Percentiles rank a stretch among this genome's conserved stretches.
Conservation (phyloP, 495 filamentous ascomycete genomes). For the Podospora pseudocomata region DNA sequence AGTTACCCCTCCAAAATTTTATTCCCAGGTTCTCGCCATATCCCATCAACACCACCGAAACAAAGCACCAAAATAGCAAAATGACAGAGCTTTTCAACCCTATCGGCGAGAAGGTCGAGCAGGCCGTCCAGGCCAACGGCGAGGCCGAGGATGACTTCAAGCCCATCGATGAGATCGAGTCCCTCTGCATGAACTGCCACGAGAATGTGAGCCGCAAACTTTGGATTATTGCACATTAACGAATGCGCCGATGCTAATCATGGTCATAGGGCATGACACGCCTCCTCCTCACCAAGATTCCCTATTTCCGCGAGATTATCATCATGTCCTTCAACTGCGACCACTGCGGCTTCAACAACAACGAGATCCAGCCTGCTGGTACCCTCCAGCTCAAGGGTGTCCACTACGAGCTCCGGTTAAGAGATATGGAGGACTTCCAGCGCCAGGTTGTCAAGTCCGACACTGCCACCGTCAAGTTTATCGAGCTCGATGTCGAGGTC, state of each 20-base stretch:
- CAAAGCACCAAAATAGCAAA: slow-evolving; percentile 17
- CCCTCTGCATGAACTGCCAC: slow-evolving; percentile 53
- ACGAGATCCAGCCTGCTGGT: slow-evolving; percentile 85
- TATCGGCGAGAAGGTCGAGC: slow-evolving; percentile 52
- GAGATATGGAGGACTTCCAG: slow-evolving; percentile 65
- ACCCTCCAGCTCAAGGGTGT: slow-evolving; percentile 84
- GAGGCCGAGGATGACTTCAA: slow-evolving; percentile 47
- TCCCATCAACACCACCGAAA: background rate
- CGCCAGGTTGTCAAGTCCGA: slow-evolving; percentile 91
- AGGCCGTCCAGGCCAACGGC: slow-evolving; percentile 40
- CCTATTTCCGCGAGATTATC: slow-evolving; percentile 94
- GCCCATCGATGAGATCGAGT: slow-evolving; percentile 57
- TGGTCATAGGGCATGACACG: slow-evolving; percentile 69
- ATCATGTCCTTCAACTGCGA: slow-evolving; percentile 94
- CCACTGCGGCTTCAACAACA: slow-evolving; percentile 83
- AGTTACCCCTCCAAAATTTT: slow-evolving; percentile 39
- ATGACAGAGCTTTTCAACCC: slow-evolving; percentile 50
- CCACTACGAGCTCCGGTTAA: slow-evolving; percentile 72
- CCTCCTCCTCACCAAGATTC: slow-evolving; percentile 83
- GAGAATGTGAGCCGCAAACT: slow-evolving; percentile 63
- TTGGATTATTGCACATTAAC: background rate
- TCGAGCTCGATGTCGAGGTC: slow-evolving; percentile 86
- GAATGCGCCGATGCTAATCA: slow-evolving; percentile 11
- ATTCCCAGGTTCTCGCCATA: slow-evolving; percentile 9
- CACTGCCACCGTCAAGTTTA: slow-evolving; percentile 71